Percentiles rank a stretch among this genome's conserved stretches.
phyloP scores from a whole-genome alignment of 768 basidiomycete genomes.

The Tricholoma saponaceum region DNA sequence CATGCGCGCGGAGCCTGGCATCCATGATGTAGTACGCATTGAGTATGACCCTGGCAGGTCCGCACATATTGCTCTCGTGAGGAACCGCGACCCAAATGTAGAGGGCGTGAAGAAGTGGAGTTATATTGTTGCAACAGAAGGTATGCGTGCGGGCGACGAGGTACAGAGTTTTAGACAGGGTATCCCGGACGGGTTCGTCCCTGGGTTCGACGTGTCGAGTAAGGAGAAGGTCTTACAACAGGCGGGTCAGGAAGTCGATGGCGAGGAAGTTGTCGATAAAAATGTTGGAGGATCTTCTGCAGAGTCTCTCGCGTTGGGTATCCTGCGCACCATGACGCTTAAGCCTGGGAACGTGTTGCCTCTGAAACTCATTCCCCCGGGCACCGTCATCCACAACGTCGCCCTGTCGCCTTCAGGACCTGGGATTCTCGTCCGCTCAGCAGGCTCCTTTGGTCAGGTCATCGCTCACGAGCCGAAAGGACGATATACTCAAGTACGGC shows the following conservation, averaged over 20 bases:
- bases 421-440: slow-evolving; percentile 82
- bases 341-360: slow-evolving; percentile 93
- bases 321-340: slow-evolving; percentile 78
- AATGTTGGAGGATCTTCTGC: slow-evolving; percentile 30
- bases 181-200: slow-evolving; percentile 71
- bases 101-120: slow-evolving; percentile 64
- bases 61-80: slow-evolving; percentile 90
- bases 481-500: slow-evolving; percentile 74
- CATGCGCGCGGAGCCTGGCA: slow-evolving; percentile 66
- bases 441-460: slow-evolving; percentile 82
- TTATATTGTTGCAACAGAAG: slow-evolving; percentile 92
- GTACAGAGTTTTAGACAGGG: slow-evolving; percentile 85
- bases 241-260: slow-evolving; percentile 12
- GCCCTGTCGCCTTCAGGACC: slow-evolving; percentile 72
- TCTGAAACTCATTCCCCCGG: slow-evolving; percentile 87
- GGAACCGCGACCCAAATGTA: slow-evolving; percentile 50
- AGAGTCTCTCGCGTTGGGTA: slow-evolving; percentile 73
- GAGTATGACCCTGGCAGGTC: slow-evolving; percentile 96
- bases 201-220: slow-evolving; percentile 35
- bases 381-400: slow-evolving; percentile 85
- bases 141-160: slow-evolving; percentile 80
- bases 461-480: slow-evolving; percentile 71
- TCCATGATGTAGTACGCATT: slow-evolving; percentile 88
- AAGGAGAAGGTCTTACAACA: slow-evolving; percentile 13
- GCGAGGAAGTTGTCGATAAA: slow-evolving; percentile 16